A percentile compares a stretch with the other conserved stretches of the same genome.
Evolutionary conservation across 1,284 basidiomycete genomes (phyloP).

Genomic region (Trichosporon faecale): DNA sequence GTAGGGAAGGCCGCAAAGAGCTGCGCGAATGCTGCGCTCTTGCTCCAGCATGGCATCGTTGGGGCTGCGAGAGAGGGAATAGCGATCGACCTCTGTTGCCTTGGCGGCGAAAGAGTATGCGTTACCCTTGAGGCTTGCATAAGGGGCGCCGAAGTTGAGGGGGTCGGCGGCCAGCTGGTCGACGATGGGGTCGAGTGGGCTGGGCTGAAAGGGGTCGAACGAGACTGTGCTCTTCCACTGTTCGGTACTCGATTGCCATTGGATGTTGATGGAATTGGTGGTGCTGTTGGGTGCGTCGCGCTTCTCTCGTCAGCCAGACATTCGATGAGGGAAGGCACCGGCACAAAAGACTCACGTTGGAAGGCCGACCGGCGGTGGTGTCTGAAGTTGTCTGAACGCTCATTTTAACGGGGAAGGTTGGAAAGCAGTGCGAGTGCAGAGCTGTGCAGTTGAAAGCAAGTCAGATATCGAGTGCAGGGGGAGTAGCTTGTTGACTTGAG

Average conservation of each 20-base stretch:
- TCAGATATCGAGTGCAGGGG: neutral
- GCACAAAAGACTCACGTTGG: neutral
- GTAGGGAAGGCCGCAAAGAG: conserved; percentile 3
- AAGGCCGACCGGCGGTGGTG: neutral
- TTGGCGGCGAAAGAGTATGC: neutral
- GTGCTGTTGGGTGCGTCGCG: neutral
- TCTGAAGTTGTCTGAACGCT: neutral
- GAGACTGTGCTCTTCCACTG: neutral
- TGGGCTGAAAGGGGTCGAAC: conserved; percentile 2
- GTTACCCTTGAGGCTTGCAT: neutral
- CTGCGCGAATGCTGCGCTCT: conserved; percentile 2
- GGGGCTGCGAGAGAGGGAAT: neutral
- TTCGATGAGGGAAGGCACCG: neutral
- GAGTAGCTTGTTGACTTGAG: neutral
- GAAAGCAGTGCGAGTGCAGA: neutral
- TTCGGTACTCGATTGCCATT: neutral
- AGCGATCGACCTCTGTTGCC: neutral
- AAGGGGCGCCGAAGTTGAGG: neutral
- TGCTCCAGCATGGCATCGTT: neutral
- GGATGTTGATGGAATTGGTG: conserved; percentile 3
- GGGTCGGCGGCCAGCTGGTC: neutral
- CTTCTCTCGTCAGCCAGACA: neutral
- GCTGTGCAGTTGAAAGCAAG: neutral
- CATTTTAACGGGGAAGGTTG: conserved; percentile 3
- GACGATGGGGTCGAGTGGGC: neutral